Conservation (phyloP, 169 alveolate genomes). For the Eimeria acervulina region DNA sequence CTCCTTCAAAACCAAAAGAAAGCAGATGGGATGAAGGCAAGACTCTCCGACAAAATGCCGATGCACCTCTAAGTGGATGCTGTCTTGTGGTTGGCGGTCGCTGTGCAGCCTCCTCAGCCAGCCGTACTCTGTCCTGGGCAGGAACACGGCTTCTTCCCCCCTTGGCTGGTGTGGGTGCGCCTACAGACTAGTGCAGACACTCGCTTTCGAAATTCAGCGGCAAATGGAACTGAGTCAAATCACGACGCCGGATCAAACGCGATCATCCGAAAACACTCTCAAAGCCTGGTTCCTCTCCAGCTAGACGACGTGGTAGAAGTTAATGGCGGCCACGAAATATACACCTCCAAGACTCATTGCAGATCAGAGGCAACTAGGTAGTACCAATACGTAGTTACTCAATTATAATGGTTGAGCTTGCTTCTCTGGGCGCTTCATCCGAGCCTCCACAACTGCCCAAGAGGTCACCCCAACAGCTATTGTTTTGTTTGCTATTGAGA, state of each 20-base stretch:
- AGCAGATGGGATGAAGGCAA: no score
- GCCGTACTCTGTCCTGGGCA: neutral
- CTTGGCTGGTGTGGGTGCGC: neutral
- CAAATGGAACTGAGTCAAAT: neutral
- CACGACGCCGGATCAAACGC: neutral
- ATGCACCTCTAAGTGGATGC: neutral
- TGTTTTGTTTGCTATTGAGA: neutral
- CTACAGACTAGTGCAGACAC: neutral
- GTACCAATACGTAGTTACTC: neutral
- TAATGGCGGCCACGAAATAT: neutral
- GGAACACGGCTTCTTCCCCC: neutral
- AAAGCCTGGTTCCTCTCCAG: neutral
- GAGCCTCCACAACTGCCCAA: neutral
- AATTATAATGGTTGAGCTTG: neutral
- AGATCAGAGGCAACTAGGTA: neutral
- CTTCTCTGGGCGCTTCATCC: neutral
- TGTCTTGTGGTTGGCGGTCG: neutral
- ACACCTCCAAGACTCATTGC: neutral
- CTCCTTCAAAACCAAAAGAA: neutral
- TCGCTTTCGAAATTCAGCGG: neutral
- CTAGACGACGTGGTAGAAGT: neutral
- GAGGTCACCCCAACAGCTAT: neutral
- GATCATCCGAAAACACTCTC: neutral
- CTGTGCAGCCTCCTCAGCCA: neutral
- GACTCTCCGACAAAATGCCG: neutral